phyloP scores from a whole-genome alignment of 768 basidiomycete genomes.

The Lactarius sp. region DNA sequence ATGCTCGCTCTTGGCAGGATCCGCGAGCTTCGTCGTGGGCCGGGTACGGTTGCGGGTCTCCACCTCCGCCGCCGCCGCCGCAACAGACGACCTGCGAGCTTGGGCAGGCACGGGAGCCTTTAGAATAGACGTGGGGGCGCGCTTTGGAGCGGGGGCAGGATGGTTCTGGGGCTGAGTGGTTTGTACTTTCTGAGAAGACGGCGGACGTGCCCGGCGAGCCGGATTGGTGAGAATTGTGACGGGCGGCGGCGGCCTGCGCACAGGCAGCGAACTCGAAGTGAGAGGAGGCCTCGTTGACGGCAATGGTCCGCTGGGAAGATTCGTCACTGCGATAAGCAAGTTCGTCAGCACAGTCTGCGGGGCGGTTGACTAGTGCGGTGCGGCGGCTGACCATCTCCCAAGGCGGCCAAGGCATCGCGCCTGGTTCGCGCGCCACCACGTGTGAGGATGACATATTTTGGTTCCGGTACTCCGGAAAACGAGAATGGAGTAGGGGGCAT shows the following conservation, averaged over 20 bases:
- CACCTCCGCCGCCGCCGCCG: not conserved
- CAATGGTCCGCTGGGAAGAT: not conserved
- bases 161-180: not conserved
- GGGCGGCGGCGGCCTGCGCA: not conserved
- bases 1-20: not conserved
- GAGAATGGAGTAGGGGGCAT: not conserved
- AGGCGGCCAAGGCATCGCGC: not conserved
- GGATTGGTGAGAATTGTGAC: slow-evolving; percentile 11
- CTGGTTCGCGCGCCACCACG: not conserved
- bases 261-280: not conserved
- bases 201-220: not conserved
- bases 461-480: not conserved
- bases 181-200: not conserved
- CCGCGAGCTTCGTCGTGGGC: not conserved
- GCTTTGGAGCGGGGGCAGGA: not conserved
- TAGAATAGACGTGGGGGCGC: not conserved
- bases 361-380: not conserved
- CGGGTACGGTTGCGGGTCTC: not conserved
- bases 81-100: not conserved
- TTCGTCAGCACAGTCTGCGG: not conserved
- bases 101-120: not conserved
- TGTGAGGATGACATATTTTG: not conserved
- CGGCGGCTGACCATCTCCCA: slow-evolving; percentile 10
- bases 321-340: not conserved
- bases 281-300: not conserved